Conservation (phyloP, 2,329 filamentous ascomycete genomes). For the Beauveria bassiana region DNA sequence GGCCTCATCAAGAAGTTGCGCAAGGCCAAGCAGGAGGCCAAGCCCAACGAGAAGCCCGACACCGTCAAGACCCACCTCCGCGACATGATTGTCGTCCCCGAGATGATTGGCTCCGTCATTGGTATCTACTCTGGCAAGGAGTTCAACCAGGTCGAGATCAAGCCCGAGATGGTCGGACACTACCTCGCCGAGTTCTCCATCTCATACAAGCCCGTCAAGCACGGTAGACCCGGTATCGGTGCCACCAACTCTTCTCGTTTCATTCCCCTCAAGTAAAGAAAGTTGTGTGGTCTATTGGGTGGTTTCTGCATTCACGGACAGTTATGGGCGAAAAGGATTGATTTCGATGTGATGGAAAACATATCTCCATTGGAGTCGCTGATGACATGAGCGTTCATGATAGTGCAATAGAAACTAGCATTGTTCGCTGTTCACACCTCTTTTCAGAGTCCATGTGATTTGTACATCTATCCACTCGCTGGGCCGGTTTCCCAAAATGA, state of each 20-base stretch:
- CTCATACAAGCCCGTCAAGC: slow-evolving; percentile 99
- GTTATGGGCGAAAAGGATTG: slow-evolving; percentile 50
- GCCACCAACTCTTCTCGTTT: slow-evolving; percentile 99
- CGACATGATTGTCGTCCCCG: slow-evolving; percentile 99
- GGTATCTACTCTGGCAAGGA: slow-evolving; percentile 99
- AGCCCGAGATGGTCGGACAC: slow-evolving; percentile 99
- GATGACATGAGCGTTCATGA: slow-evolving; percentile 38
- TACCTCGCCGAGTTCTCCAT: slow-evolving; percentile 99
- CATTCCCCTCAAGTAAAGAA: slow-evolving; percentile 99
- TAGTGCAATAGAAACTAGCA: slow-evolving; percentile 34
- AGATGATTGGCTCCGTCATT: slow-evolving; percentile 99
- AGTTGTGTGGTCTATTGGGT: slow-evolving; percentile 34
- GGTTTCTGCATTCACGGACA: slow-evolving; percentile 52
- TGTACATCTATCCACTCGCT: slow-evolving; percentile 4
- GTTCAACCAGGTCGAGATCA: slow-evolving; percentile 99
- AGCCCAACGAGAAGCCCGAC: slow-evolving; percentile 99
- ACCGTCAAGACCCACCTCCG: slow-evolving; percentile 98
- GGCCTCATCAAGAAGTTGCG: slow-evolving; percentile 99
- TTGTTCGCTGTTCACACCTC: slow-evolving; percentile 23
- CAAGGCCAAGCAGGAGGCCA: slow-evolving; percentile 97
- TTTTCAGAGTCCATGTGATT: neutral
- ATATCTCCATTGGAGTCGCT: slow-evolving; percentile 36
- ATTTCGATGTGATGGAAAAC: slow-evolving; percentile 42
- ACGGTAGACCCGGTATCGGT: slow-evolving; percentile 99
- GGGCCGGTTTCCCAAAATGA: neutral